phyloP scores from a whole-genome alignment of 1,139 yeast species.

The Candida tetrigidarum region DNA sequence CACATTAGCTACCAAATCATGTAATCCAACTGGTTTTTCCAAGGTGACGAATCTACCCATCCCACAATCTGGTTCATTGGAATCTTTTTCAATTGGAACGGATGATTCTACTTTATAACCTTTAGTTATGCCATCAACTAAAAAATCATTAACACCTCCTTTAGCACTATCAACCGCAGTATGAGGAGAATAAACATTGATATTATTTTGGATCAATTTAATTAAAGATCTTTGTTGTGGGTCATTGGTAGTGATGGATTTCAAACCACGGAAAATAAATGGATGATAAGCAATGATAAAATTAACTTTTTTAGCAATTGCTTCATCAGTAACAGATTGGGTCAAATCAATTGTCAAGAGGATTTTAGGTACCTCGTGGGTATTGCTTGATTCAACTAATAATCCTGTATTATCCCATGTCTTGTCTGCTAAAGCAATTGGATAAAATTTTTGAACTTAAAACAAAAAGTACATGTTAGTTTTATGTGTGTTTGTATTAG shows the following conservation, averaged over 20 bases:
- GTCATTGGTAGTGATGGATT: conserved; percentile 66
- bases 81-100: conserved; percentile 33
- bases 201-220: conserved; percentile 70
- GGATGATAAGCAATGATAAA: conserved; percentile 92
- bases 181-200: conserved; percentile 93
- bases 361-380: conserved; percentile 38
- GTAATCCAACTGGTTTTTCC: conserved; percentile 44
- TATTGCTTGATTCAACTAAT: conserved; percentile 62
- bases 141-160: conserved; percentile 94
- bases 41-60: conserved; percentile 81
- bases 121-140: conserved; percentile 62
- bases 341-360: conserved; percentile 87
- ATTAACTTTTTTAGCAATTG: conserved; percentile 53
- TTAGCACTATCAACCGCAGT: conserved; percentile 93
- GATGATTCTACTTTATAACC: conserved; percentile 26
- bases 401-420: conserved; percentile 96
- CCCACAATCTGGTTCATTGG: conserved; percentile 57
- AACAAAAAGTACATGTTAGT: conserved; percentile 10
- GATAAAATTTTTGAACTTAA: conserved; percentile 69
- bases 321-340: conserved; percentile 83
- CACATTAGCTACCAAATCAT: conserved; percentile 51
- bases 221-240: conserved; percentile 84
- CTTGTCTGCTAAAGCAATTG: conserved; percentile 75
- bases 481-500: neutral
- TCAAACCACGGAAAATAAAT: conserved; percentile 87